phyloP scores from a whole-genome alignment of 441 rosid species.

The Geranium incanum region DNA sequence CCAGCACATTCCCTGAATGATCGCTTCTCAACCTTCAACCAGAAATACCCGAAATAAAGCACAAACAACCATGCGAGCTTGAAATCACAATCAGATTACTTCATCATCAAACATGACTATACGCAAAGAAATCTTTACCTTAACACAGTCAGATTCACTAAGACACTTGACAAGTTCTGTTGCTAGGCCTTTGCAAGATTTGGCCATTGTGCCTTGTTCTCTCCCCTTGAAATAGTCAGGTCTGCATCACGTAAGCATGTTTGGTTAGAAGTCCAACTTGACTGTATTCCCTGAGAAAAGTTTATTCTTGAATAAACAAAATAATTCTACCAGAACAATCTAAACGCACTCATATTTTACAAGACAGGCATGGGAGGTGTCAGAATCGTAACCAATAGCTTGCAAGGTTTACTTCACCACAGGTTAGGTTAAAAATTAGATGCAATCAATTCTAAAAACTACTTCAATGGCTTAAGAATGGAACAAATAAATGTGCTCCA shows the following conservation, averaged over 20 bases:
- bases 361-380: neutral
- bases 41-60: neutral
- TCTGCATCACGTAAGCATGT: neutral
- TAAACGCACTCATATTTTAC: neutral
- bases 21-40: slow-evolving; percentile 54
- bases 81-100: neutral
- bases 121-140: slow-evolving; percentile 28
- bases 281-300: neutral
- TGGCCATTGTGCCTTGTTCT: slow-evolving; percentile 40
- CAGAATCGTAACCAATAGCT: neutral
- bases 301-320: neutral
- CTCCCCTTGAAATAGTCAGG: neutral
- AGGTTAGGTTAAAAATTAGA: neutral
- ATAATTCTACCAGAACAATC: neutral
- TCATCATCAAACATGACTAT: neutral
- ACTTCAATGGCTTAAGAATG: neutral
- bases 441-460: neutral
- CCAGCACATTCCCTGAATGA: slow-evolving; percentile 73
- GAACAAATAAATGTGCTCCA: no score
- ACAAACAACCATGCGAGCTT: neutral
- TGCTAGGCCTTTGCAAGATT: slow-evolving; percentile 93
- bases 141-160: slow-evolving; percentile 72
- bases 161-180: slow-evolving; percentile 85
- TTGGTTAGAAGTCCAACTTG: neutral
- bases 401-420: neutral